These are phyloP conservation scores for Phytophthora hibernalis DNA, from an alignment of 352 stramenopile species.

Conservation along the genomic window DNA sequence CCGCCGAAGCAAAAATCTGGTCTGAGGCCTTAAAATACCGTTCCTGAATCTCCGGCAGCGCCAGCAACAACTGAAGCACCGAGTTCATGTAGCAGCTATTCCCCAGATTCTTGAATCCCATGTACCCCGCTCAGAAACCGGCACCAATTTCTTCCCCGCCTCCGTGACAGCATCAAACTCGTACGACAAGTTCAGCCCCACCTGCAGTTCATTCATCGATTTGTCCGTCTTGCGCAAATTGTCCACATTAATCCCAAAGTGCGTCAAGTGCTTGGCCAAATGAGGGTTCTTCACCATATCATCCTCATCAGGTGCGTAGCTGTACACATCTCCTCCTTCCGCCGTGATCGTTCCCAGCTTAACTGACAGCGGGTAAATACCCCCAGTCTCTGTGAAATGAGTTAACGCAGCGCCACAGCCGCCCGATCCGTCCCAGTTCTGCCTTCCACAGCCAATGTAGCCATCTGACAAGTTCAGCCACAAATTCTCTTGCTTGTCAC, in stretches of 20 bases:
- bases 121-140: slow-evolving; percentile 90
- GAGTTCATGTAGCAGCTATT: slow-evolving; percentile 99
- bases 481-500: slow-evolving; percentile 97
- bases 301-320: slow-evolving; percentile 98
- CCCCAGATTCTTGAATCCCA: slow-evolving; percentile 99
- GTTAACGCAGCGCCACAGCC: slow-evolving; percentile 96
- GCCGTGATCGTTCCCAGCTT: slow-evolving; percentile 98
- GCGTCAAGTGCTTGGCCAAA: slow-evolving; percentile 93
- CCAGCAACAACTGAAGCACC: slow-evolving; percentile 95
- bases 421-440: slow-evolving; percentile 97
- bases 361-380: slow-evolving; percentile 95
- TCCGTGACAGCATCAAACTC: slow-evolving; percentile 99
- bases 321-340: slow-evolving; percentile 97
- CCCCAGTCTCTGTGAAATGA: slow-evolving; percentile 95
- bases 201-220: slow-evolving; percentile 97
- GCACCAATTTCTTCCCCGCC: slow-evolving; percentile 92
- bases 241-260: slow-evolving; percentile 96
- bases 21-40: slow-evolving; percentile 73
- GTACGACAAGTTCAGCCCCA: slow-evolving; percentile 98
- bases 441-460: slow-evolving; percentile 83
- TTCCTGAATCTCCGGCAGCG: slow-evolving; percentile 75
- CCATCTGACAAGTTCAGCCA: slow-evolving; percentile 98
- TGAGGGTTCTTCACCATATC: slow-evolving; percentile 97
- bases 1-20: slow-evolving; percentile 64
- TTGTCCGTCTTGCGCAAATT: slow-evolving; percentile 98